phyloP scores from a whole-genome alignment of 192 early-diverging fungal species.

The Rhizophlyctis rosea region DNA sequence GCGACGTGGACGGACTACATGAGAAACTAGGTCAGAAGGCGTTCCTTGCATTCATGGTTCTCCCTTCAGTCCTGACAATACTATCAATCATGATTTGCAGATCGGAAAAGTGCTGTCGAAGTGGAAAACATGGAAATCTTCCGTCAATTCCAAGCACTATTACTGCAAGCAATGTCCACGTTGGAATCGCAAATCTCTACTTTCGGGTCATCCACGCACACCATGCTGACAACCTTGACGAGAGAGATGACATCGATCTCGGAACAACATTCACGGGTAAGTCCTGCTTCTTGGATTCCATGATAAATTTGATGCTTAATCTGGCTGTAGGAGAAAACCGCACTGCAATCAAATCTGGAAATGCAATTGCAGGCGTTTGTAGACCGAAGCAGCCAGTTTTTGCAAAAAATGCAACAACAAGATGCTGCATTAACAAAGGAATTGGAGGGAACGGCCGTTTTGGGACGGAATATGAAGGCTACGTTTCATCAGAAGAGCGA shows the following conservation, averaged over 20 bases:
- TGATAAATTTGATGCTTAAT: too few relatives aligned
- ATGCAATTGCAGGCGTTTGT: too few relatives aligned
- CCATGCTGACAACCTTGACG: neutral
- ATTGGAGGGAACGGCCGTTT: neutral
- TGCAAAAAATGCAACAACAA: too few relatives aligned
- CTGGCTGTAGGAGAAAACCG: too few relatives aligned
- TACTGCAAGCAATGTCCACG: constrained; percentile 27
- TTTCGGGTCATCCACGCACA: neutral
- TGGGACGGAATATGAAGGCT: neutral
- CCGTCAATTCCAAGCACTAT: constrained; percentile 38
- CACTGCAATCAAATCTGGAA: too few relatives aligned
- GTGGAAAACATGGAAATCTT: constrained; percentile 37
- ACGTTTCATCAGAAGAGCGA: neutral
- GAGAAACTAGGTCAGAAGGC: constrained; percentile 40
- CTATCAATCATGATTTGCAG: constrained; percentile 8
- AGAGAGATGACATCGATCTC: neutral
- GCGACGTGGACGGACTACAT: constrained; percentile 44
- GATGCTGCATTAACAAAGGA: constrained; percentile 8
- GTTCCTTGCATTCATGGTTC: neutral
- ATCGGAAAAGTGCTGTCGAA: constrained; percentile 38
- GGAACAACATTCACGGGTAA: neutral
- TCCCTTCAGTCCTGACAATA: neutral
- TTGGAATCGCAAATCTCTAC: constrained; percentile 23
- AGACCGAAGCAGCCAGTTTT: too few relatives aligned
- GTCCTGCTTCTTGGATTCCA: neutral